Base-by-base conservation (phyloP, 73 alveolate genomes). In the Symbiodinium pilosum region DNA sequence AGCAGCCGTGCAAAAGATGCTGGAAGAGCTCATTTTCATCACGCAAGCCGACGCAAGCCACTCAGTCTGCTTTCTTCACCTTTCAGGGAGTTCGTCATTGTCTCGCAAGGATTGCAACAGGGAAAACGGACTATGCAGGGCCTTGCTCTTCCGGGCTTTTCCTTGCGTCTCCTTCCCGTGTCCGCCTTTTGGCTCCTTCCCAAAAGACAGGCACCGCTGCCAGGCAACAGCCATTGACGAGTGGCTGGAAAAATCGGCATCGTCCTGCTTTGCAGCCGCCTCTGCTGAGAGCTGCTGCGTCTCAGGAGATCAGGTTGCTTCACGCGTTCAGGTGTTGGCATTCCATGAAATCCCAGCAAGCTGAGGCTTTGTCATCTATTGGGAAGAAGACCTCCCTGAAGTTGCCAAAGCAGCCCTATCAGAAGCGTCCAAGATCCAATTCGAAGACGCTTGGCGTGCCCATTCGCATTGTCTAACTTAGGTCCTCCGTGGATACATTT, bases 301-400 rank as follows among this genome's bases (percentile, higher is more conserved):
- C 81, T 64, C 39, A 64, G 9, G 32, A 6, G 1, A 51, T 24
- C 12, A 24, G 73, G 73, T 26, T 24, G 28, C 34, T 54, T 54
- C 73, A 54, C 20, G 26, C 34, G 12, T 16, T 24, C 12, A 11
- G 3, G 34, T 30, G 26, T 30, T 54, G 32, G 20, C 3, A 6
- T 24, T 16, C 32, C 73, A 54, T 24, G 73, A 24, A 26, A 24
- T 2, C 73, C 73, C 73, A 54, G 73, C 34, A n/a, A 9, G 38
- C 81, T 64, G 81, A 64, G 81, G 81, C 30, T 38, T 34, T 28
- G 34, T 26, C 93, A 42, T 86, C 93, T 28, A 51, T 9, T 0
- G 83, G 83, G 83, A 86, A 86, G 38, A 86, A n/a, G 54, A 86
- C 83, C 38, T 86, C 93, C 52, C 93, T 52, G 83, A 86, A 86